These are phyloP conservation scores for Citrus unshiu DNA, from an alignment of 345 rosid species.

Conservation along the genomic window DNA sequence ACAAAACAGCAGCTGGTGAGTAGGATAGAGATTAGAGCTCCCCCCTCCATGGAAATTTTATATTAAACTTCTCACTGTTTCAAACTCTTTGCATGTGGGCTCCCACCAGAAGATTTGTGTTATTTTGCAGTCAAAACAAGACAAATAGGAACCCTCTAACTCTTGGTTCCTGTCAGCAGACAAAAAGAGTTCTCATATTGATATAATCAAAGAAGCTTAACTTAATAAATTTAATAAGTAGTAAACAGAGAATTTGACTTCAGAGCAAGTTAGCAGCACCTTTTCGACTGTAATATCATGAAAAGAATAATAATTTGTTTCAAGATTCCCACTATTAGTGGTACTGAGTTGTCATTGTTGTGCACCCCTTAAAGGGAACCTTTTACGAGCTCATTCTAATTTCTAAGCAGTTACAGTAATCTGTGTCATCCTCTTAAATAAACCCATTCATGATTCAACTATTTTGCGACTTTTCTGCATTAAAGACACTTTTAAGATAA, in stretches of 20 bases:
- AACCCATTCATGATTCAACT: conserved; percentile 3
- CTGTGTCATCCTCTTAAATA: conserved; percentile 8
- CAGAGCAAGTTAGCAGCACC: neutral
- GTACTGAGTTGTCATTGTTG: conserved; percentile 28
- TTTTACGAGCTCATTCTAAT: conserved; percentile 19
- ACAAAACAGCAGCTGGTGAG: neutral
- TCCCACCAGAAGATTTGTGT: conserved; percentile 12
- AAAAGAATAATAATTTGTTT: neutral
- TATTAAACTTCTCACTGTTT: neutral
- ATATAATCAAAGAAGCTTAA: neutral
- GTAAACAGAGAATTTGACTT: conserved; percentile 15
- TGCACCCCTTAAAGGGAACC: conserved; percentile 17
- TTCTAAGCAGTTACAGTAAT: conserved; percentile 16
- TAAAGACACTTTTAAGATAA: neutral
- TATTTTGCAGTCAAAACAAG: neutral
- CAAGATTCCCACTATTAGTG: conserved; percentile 8
- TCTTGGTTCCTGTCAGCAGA: neutral
- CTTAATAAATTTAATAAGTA: neutral
- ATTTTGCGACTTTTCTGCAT: conserved; percentile 14
- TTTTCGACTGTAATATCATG: neutral
- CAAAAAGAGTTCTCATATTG: neutral
- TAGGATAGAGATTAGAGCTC: neutral
- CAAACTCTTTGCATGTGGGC: conserved; percentile 3
- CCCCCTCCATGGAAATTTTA: neutral
- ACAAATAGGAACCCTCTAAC: conserved; percentile 24